These are phyloP conservation scores for Talaromyces sp. DNA, from an alignment of 2,329 filamentous ascomycete species.

Conservation along the genomic window DNA sequence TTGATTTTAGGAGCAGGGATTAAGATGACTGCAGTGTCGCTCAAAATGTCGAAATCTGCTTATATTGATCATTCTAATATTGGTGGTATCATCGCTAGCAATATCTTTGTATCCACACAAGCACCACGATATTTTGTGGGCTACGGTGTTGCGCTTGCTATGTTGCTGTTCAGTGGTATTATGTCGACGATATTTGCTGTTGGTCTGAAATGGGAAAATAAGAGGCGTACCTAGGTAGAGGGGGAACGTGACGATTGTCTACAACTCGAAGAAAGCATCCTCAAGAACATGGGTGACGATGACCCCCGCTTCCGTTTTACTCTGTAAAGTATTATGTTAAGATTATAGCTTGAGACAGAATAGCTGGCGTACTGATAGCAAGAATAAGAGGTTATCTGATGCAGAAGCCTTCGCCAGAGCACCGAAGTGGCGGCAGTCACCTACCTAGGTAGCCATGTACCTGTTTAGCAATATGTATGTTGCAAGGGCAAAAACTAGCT, in stretches of 20 bases:
- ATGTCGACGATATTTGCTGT: slow-evolving; percentile 26
- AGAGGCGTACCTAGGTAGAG: slow-evolving; percentile 25
- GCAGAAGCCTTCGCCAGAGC: too few relatives aligned
- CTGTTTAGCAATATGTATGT: too few relatives aligned
- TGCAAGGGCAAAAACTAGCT: too few relatives aligned
- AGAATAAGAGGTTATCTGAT: background rate
- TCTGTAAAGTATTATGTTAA: slow-evolving; percentile 18
- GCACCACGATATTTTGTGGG: slow-evolving; percentile 38
- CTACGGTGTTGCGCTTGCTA: slow-evolving; percentile 32
- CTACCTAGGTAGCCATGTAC: too few relatives aligned
- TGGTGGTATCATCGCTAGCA: too few relatives aligned
- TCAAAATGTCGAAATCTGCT: too few relatives aligned
- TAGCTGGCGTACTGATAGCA: background rate
- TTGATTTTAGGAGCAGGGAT: too few relatives aligned
- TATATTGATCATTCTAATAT: too few relatives aligned
- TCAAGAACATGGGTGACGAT: slow-evolving; percentile 33
- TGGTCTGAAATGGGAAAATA: slow-evolving; percentile 31
- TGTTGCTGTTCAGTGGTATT: slow-evolving; percentile 29
- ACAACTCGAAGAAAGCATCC: slow-evolving; percentile 13
- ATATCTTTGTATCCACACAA: slow-evolving; percentile 18
- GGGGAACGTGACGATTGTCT: slow-evolving; percentile 27
- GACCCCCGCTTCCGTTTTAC: slow-evolving; percentile 36
- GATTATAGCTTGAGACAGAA: background rate
- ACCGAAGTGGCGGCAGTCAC: too few relatives aligned
- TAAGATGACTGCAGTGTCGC: too few relatives aligned